Conservation (phyloP, 2,329 filamentous ascomycete species). For the Parastagonospora avenae region DNA sequence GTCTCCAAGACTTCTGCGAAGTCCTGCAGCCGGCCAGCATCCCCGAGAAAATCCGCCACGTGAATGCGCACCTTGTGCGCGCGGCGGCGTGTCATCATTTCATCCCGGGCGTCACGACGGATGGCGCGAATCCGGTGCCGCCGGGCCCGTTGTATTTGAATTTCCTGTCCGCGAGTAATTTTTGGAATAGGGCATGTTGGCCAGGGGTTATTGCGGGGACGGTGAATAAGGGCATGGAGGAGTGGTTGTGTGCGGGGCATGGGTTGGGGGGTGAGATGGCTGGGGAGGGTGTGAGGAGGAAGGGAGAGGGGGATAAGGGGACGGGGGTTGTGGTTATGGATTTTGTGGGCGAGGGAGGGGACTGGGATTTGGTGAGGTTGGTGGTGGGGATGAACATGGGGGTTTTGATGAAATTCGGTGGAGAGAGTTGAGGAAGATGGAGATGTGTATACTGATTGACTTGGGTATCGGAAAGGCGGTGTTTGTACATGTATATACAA, state of each 20-base stretch:
- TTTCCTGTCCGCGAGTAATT: conserved; percentile 89
- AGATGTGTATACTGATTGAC: conserved; percentile 51
- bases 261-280: conserved; percentile 32
- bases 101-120: conserved; percentile 49
- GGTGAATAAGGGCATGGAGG: conserved; percentile 77
- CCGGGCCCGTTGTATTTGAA: conserved; percentile 79
- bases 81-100: conserved; percentile 53
- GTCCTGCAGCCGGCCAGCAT: conserved; percentile 77
- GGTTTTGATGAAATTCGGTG: conserved; percentile 33
- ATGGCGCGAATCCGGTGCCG: conserved; percentile 48
- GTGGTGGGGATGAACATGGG: conserved; percentile 90
- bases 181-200: conserved; percentile 92
- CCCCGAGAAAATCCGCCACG: conserved; percentile 76
- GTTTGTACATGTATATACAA: not conserved
- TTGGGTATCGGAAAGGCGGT: conserved; percentile 46
- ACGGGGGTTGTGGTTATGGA: conserved; percentile 92
- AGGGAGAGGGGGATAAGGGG: conserved; percentile 61
- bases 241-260: conserved; percentile 63
- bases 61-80: conserved; percentile 76
- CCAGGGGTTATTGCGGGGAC: conserved; percentile 87
- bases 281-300: conserved; percentile 54
- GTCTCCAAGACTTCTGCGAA: conserved; percentile 95
- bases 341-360: conserved; percentile 83
- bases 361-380: conserved; percentile 89
- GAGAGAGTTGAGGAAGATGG: not conserved